Base-by-base conservation (phyloP, 768 basidiomycete genomes). In the Serendipita sp. region DNA sequence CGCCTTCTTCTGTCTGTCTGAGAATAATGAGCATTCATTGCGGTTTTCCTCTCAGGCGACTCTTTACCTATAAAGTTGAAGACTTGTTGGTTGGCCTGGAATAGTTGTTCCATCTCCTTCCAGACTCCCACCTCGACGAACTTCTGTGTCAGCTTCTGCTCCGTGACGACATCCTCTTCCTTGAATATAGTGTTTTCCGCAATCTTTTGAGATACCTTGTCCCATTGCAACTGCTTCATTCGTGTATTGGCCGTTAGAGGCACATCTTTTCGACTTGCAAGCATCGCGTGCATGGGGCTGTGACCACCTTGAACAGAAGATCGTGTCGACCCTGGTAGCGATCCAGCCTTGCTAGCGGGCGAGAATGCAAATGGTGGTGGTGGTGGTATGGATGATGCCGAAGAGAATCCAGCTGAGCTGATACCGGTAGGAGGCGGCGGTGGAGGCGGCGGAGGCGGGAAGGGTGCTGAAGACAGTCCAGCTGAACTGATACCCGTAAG, bases 171-270 rank as follows among this genome's bases (percentile, higher is more conserved):
- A 65, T 79, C 73, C 65, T 91, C 88, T 44, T 80, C 80, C 62
- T 79, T 86, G 88, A 92, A 99, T 13, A 97, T 76, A 0, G 94
- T 98, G 71, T 86, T 87, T 1, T 77, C 77, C 37, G 91, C 85
- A 69, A 89, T 86, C 67, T 88, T 86, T 64, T 91, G 91, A 27
- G 89, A 85, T n/a, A 99, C 79, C 70, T 97, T 98, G 72, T 97
- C 94, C 95, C 95, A 99, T 71, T 97, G 94, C 64, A 99, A 77
- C 72, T 97, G 93, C 72, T 97, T 97, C 88, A 97, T 92, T 79
- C 93, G 92, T 40, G 83, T 88, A 66, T 81, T 85, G 1, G 94
- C 89, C 36, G 88, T 86, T 46, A 92, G 80, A 2, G 83, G 79
- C 71, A 96, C 82, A 70, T 91, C 90, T 74, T 97, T 97, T 58